Evolutionary conservation across 2,329 filamentous ascomycete species (phyloP).

Genomic region (Ceratocystis albifundus): DNA sequence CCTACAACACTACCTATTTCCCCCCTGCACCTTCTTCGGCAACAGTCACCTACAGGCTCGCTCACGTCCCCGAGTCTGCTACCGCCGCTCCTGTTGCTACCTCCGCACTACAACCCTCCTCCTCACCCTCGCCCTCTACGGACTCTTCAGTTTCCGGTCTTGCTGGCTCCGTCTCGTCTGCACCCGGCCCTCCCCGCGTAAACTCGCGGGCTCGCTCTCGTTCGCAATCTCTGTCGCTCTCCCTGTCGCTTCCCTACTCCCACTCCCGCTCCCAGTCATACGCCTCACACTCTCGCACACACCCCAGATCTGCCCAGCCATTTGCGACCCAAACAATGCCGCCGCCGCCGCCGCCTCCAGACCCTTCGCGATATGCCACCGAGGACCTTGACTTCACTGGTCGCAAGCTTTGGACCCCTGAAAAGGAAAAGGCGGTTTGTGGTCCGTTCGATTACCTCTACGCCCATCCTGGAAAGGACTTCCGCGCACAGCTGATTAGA

Average conservation of each 20-base stretch:
- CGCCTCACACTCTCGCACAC: slow-evolving; percentile 17
- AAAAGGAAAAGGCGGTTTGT: slow-evolving; percentile 66
- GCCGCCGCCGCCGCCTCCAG: slow-evolving; percentile 31
- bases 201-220: slow-evolving; percentile 4
- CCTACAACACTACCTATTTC: not conserved
- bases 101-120: slow-evolving; percentile 3
- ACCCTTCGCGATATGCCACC: slow-evolving; percentile 43
- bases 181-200: not conserved
- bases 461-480: slow-evolving; percentile 71
- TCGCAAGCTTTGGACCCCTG: slow-evolving; percentile 50
- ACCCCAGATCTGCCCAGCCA: slow-evolving; percentile 20
- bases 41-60: slow-evolving; percentile 17
- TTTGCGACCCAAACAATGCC: slow-evolving; percentile 20
- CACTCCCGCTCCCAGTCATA: slow-evolving; percentile 18
- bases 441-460: slow-evolving; percentile 74
- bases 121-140: slow-evolving; percentile 18
- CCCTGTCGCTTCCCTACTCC: slow-evolving; percentile 14
- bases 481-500: slow-evolving; percentile 65
- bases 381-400: slow-evolving; percentile 44
- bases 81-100: not conserved
- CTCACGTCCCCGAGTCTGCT: slow-evolving; percentile 19
- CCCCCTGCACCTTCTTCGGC: slow-evolving; percentile 1
- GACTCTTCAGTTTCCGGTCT: slow-evolving; percentile 16
- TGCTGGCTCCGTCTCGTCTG: not conserved
- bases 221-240: slow-evolving; percentile 19